phyloP scores from a whole-genome alignment of 371 early-diverging fungal genomes.

The Apophysomyces elegans region DNA sequence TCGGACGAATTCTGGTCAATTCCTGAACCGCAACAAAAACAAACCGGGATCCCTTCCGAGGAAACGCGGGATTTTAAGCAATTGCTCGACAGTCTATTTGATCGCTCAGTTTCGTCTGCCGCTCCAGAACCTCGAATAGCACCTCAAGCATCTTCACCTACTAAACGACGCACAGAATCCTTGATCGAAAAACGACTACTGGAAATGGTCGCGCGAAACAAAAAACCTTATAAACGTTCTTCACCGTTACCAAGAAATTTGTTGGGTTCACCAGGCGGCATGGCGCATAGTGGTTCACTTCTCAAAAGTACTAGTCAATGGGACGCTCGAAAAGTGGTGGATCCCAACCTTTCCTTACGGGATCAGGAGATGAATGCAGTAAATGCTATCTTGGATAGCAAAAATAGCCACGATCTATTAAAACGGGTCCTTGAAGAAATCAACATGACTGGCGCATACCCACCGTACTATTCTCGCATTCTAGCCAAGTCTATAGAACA shows the following conservation, averaged over 20 bases:
- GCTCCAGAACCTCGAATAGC: not conserved
- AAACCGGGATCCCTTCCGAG: not conserved
- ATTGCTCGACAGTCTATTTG: not conserved
- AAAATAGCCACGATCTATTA: conserved; percentile 16
- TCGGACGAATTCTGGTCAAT: not conserved
- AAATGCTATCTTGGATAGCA: conserved; percentile 14
- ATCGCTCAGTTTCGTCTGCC: not conserved
- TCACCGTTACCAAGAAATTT: conserved; percentile 30
- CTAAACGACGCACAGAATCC: conserved; percentile 12
- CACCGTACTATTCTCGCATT: conserved; percentile 35
- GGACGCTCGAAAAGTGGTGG: not conserved
- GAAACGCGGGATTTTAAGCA: not conserved
- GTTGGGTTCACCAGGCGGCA: conserved; percentile 17
- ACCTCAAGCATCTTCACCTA: not conserved
- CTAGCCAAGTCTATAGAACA: conserved; percentile 40
- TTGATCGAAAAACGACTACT: conserved; percentile 35
- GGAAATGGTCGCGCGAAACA: conserved; percentile 23
- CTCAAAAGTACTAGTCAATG: not conserved
- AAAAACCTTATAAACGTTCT: conserved; percentile 19
- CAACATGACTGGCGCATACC: conserved; percentile 24
- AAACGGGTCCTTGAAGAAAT: conserved; percentile 17
- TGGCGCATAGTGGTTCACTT: not conserved
- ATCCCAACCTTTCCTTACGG: not conserved
- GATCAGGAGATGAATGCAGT: conserved; percentile 20
- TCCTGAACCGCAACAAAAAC: not conserved